Conservation (phyloP, 164 flowering plant species). For the Vitis riparia region DNA sequence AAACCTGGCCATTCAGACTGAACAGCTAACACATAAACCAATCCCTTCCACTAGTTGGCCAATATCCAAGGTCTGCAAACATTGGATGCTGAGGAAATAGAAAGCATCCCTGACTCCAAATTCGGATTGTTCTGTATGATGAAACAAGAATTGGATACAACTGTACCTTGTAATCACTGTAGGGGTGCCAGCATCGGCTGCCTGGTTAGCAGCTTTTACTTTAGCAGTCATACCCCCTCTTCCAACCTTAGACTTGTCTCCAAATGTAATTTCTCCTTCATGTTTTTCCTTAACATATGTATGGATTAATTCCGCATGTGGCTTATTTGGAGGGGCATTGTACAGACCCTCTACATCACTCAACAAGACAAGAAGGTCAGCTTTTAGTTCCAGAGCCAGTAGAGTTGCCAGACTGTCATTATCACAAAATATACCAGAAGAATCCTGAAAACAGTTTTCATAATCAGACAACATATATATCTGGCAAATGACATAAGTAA, state of each 20-base stretch:
- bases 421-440: conserved; percentile 97
- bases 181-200: conserved; percentile 83
- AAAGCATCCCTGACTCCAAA: background rate
- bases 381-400: conserved; percentile 79
- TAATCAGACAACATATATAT: conserved; percentile 7
- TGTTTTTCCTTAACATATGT: conserved; percentile 75
- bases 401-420: conserved; percentile 90
- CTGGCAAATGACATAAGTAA: background rate
- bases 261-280: conserved; percentile 75
- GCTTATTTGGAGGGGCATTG: conserved; percentile 86
- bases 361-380: conserved; percentile 81
- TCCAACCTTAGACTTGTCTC: conserved; percentile 88
- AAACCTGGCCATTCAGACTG: too few relatives aligned
- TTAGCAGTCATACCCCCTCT: conserved; percentile 97
- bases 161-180: conserved; percentile 80
- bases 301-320: conserved; percentile 65
- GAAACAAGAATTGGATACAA: background rate
- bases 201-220: conserved; percentile 83
- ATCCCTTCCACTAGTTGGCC: background rate
- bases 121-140: background rate
- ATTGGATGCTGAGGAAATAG: background rate
- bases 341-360: conserved; percentile 96
- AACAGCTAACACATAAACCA: too few relatives aligned
- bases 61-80: background rate
- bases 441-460: conserved; percentile 54